A percentile compares a stretch with the other conserved stretches of the same genome.
Evolutionary conservation across 129 eudicot genomes (phyloP).

Genomic region (carrot (Daucus carota)): DNA sequence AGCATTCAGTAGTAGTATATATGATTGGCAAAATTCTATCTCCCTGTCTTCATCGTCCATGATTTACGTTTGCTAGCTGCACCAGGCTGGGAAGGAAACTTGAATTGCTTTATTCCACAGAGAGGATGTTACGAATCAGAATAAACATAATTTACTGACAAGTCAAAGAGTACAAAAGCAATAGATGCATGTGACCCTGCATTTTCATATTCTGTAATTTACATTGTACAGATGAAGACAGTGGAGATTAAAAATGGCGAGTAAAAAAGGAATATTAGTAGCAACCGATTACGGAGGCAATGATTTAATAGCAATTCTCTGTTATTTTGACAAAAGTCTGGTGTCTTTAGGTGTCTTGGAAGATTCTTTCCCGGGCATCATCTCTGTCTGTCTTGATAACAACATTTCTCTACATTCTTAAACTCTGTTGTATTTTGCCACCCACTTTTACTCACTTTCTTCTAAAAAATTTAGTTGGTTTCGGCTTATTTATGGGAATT

Average conservation of each 20-base stretch:
- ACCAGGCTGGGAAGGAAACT: background rate
- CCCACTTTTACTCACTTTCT: background rate
- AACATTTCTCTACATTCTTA: conserved; percentile 2
- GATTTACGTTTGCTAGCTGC: background rate
- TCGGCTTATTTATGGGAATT: background rate
- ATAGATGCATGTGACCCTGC: background rate
- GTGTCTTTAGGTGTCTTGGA: conserved; percentile 4
- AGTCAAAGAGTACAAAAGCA: no score
- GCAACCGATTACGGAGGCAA: background rate
- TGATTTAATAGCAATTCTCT: background rate
- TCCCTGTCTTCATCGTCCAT: background rate
- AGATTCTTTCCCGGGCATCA: background rate
- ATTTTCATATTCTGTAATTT: background rate
- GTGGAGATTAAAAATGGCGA: background rate
- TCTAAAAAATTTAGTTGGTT: background rate
- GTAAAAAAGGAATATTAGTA: background rate
- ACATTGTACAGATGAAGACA: background rate
- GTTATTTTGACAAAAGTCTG: background rate
- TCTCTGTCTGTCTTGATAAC: background rate
- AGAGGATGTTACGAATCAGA: background rate
- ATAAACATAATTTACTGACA: no score
- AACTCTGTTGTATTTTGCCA: background rate
- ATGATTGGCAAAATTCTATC: no score
- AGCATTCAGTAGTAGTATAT: no score
- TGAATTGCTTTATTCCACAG: background rate